A percentile compares a stretch with the other conserved stretches of the same genome.
These are phyloP conservation scores for Abrus pulchellus DNA, from an alignment of 306 rosid species.

Conservation along the genomic window DNA sequence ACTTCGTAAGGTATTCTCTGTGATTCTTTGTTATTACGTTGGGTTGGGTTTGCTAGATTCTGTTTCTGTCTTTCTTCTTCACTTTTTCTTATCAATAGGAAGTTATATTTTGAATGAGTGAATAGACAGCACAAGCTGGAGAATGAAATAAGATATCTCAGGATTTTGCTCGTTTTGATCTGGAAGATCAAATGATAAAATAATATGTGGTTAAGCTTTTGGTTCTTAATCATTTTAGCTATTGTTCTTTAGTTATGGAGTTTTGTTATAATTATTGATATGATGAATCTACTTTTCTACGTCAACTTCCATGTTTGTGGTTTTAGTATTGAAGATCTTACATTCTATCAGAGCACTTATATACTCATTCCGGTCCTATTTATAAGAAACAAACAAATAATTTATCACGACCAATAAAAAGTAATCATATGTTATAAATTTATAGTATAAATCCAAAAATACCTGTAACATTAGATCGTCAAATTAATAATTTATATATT, in stretches of 20 bases:
- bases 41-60: conserved; percentile 4
- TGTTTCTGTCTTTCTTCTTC: neutral
- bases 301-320: neutral
- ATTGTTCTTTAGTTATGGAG: neutral
- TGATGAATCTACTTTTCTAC: conserved; percentile 5
- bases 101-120: conserved; percentile 15
- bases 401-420: too few species aligned
- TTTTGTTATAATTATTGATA: conserved; percentile 8
- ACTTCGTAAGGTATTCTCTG: conserved; percentile 80
- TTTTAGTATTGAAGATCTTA: conserved; percentile 25
- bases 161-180: neutral
- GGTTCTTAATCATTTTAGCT: neutral
- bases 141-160: neutral
- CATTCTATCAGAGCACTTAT: conserved; percentile 20
- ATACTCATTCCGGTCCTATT: too few species aligned
- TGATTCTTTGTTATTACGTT: conserved; percentile 11
- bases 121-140: neutral
- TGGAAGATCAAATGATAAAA: conserved; percentile 2
- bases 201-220: neutral
- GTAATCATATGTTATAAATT: too few species aligned
- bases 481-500: too few species aligned
- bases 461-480: too few species aligned
- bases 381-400: too few species aligned
- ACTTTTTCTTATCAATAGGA: neutral
- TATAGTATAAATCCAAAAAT: too few species aligned